phyloP scores from a whole-genome alignment of 768 basidiomycete species.

The Mycena belliarum region DNA sequence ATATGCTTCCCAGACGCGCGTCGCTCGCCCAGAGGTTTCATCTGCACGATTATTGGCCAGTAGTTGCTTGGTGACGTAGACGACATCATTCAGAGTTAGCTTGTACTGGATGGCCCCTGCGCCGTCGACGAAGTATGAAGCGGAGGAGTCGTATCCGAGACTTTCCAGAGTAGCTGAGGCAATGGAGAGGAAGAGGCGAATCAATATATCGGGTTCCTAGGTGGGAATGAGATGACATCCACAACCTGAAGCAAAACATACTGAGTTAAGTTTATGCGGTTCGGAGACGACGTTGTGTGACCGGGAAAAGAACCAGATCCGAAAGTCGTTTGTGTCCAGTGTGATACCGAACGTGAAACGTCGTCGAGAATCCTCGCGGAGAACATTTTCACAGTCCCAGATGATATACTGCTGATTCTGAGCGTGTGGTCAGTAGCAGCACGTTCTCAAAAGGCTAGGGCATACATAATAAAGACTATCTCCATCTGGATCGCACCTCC shows the following conservation, averaged over 20 bases:
- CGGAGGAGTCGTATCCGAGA: too few relatives aligned
- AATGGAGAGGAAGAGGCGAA: not conserved
- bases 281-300: too few relatives aligned
- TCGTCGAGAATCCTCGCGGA: too few relatives aligned
- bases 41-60: not conserved
- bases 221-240: not conserved
- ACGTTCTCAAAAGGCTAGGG: too few relatives aligned
- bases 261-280: too few relatives aligned
- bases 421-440: not conserved
- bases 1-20: conserved; percentile 6
- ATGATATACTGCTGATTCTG: not conserved
- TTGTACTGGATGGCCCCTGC: not conserved
- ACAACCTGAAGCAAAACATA: too few relatives aligned
- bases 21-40: not conserved
- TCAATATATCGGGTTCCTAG: not conserved
- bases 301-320: too few relatives aligned
- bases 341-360: too few relatives aligned
- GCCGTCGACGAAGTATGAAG: not conserved
- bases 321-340: too few relatives aligned
- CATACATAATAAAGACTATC: too few relatives aligned
- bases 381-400: not conserved
- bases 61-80: too few relatives aligned
- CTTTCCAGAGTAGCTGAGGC: not conserved
- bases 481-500: too few relatives aligned
- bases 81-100: not conserved